Percentiles rank a stretch among this genome's conserved stretches.
Conservation (phyloP, 306 rosid species). For the Dryas alaskensis region DNA sequence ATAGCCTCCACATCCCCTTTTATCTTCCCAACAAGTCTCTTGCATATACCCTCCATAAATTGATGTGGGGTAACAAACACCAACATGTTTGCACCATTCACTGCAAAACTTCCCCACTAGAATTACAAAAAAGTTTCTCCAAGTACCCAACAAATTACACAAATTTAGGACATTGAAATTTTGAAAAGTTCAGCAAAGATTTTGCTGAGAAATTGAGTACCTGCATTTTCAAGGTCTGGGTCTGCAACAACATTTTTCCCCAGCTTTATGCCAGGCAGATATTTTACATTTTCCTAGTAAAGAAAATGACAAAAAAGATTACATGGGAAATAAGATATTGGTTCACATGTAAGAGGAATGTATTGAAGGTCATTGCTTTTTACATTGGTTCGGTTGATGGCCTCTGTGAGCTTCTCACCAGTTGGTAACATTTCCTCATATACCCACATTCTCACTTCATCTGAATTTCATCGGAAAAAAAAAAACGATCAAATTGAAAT, state of each 20-base stretch:
- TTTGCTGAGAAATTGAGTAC: conserved; percentile 28
- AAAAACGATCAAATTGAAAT: conserved; percentile 5
- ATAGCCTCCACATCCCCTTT: conserved; percentile 64
- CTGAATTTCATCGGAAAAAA: conserved; percentile 39
- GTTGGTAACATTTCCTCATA: conserved; percentile 68
- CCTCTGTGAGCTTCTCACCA: conserved; percentile 81
- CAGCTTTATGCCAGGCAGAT: conserved; percentile 84
- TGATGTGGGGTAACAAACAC: conserved; percentile 95
- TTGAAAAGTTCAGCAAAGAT: neutral
- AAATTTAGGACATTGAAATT: neutral
- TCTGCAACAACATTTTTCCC: conserved; percentile 87
- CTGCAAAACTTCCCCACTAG: conserved; percentile 43
- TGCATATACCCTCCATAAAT: conserved; percentile 88
- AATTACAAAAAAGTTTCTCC: conserved; percentile 9
- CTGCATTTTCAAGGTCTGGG: conserved; percentile 76
- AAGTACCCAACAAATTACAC: neutral
- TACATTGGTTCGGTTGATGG: conserved; percentile 75
- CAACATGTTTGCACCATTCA: conserved; percentile 77
- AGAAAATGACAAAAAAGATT: neutral
- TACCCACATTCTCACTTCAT: conserved; percentile 96
- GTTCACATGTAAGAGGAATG: conserved; percentile 10
- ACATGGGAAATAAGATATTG: conserved; percentile 6
- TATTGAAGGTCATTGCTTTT: conserved; percentile 23
- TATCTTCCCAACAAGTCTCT: conserved; percentile 61
- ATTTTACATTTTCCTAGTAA: conserved; percentile 82